Conservation (phyloP, 1,284 basidiomycete species). For the Taiwanofungus camphoratus region DNA sequence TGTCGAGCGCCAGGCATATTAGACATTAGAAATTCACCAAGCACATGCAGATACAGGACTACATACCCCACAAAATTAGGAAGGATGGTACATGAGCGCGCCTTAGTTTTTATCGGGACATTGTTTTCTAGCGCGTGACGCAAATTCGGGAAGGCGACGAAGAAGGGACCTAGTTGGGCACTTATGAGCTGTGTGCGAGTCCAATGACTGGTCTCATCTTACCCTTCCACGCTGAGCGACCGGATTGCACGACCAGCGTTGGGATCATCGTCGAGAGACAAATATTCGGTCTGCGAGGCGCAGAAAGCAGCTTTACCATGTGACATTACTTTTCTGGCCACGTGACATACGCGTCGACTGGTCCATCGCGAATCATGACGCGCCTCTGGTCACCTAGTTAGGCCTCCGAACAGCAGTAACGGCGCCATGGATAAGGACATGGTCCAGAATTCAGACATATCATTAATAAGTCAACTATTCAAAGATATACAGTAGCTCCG, state of each 20-base stretch:
- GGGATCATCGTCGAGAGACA: conserved; percentile 20
- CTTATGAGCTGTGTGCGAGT: neutral
- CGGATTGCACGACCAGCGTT: conserved; percentile 28
- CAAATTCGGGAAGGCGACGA: conserved; percentile 91
- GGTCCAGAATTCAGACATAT: no score
- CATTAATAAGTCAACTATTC: no score
- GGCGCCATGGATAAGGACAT: no score
- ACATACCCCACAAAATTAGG: conserved; percentile 90
- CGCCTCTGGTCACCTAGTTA: no score
- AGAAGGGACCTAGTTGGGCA: conserved; percentile 74
- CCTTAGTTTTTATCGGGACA: conserved; percentile 85
- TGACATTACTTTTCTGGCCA: neutral
- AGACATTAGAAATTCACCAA: neutral
- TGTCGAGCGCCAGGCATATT: conserved; percentile 23
- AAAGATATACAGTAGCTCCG: no score
- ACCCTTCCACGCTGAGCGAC: conserved; percentile 40
- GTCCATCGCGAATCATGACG: no score
- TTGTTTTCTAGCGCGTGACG: conserved; percentile 80
- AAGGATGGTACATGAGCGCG: conserved; percentile 87
- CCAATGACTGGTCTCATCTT: conserved; percentile 3
- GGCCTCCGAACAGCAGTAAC: no score
- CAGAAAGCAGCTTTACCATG: no score
- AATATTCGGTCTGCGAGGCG: no score
- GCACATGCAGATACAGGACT: neutral
- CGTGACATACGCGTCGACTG: neutral